Base-by-base conservation (phyloP, 2,329 filamentous ascomycete species). In the Nemania abortiva region DNA sequence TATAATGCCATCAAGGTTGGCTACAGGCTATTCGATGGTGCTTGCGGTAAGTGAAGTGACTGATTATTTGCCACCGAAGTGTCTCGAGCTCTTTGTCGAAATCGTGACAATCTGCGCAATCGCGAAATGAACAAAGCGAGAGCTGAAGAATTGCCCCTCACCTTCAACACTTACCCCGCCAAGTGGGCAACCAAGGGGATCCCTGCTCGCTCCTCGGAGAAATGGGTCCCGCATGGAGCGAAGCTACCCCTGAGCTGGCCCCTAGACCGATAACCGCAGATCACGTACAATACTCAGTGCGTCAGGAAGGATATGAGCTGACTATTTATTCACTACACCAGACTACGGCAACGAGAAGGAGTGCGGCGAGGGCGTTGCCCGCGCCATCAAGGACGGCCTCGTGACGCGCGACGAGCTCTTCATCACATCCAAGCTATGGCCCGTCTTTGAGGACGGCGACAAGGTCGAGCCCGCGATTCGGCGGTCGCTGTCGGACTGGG, bases 401-500 rank as follows among this genome's bases (percentile, higher is more conserved):
- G 92, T 95, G 75, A 94, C 91, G 85, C 91, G 93, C 69, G 89
- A 92, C 82, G 93, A 97, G 27, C 91, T 97, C 79, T 97, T 97
- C 88, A 90, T 97, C 79, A 92, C 95, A 73, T 94, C 91, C 82
- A 97, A 97, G 86, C 91, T 97, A 67, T 97, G 94, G 94, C 94
- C 95, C 85, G 91, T 90, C 74, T 97, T 94, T 88, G 93, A 97
- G 85, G 91, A 95, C 77, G 86, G 86, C 75, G 90, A 95, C 74
- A 87, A 88, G 75, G 92, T 95, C 71, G 89, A 91, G 82, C 90
- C 90, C 67, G 94, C 96, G 78, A 87, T 85, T 81, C 89, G 89
- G 81, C 91, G 90, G 78, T 92, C 95, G 83, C 89, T 95, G 70
- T 87, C 89, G 74, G 92, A 95, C 85, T 95, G 92, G 90, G 90